A percentile compares a stretch with the other conserved stretches of the same genome.
Evolutionary conservation across 2,329 filamentous ascomycete genomes (phyloP).

Genomic region (Pseudopyricularia cyperi): DNA sequence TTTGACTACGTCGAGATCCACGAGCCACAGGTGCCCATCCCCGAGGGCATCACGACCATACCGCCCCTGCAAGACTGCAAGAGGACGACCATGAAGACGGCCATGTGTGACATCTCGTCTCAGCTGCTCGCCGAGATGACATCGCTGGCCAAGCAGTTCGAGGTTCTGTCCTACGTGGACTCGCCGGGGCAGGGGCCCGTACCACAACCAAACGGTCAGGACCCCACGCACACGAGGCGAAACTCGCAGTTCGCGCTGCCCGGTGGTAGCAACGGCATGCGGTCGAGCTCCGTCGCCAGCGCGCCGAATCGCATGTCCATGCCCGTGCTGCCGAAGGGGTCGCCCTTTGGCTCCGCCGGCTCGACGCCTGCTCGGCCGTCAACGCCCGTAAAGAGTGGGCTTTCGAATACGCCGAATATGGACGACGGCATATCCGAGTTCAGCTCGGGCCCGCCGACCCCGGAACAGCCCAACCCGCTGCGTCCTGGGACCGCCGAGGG

Average conservation of each 20-base stretch:
- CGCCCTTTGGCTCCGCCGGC: conserved; percentile 28
- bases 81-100: conserved; percentile 67
- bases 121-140: conserved; percentile 64
- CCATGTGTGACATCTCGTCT: conserved; percentile 69
- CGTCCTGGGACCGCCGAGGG: conserved; percentile 27
- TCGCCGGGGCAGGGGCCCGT: conserved; percentile 49
- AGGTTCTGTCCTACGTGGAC: conserved; percentile 62
- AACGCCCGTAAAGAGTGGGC: conserved; percentile 33
- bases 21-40: conserved; percentile 38
- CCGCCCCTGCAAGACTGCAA: conserved; percentile 56
- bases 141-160: conserved; percentile 57
- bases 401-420: conserved; percentile 29
- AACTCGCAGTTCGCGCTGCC: conserved; percentile 40
- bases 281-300: conserved; percentile 37
- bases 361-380: conserved; percentile 24
- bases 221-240: conserved; percentile 25
- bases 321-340: conserved; percentile 43
- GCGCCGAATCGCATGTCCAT: conserved; percentile 65
- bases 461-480: conserved; percentile 8
- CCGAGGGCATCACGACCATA: conserved; percentile 57
- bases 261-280: conserved; percentile 15
- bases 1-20: conserved; percentile 54
- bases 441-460: neutral
- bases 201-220: conserved; percentile 28
- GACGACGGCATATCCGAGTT: conserved; percentile 20